These are phyloP conservation scores for Arthroderma sp. DNA, from an alignment of 2,329 filamentous ascomycete genomes.

Conservation along the genomic window DNA sequence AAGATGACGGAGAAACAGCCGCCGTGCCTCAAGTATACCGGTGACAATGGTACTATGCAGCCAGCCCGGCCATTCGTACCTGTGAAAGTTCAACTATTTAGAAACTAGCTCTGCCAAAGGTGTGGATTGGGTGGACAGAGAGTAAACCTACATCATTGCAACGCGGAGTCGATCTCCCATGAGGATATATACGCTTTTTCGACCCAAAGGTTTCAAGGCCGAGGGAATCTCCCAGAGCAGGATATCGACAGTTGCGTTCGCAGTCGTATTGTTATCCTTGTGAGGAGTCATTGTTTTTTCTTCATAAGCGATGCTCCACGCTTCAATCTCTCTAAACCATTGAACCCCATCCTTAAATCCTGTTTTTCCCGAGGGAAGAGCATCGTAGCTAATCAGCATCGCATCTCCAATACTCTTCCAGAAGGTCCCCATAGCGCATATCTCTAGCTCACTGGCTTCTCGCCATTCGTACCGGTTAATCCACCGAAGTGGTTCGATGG, in stretches of 20 bases:
- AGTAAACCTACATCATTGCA: conserved; percentile 47
- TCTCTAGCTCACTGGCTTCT: conserved; percentile 50
- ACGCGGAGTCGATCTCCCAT: conserved; percentile 52
- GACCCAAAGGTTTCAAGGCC: conserved; percentile 33
- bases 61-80: conserved; percentile 28
- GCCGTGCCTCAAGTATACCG: conserved; percentile 38
- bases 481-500: conserved; percentile 52
- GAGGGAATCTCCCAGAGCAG: conserved; percentile 44
- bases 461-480: conserved; percentile 59
- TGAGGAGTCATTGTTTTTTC: conserved; percentile 43
- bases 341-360: conserved; percentile 39
- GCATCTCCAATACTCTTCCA: conserved; percentile 61
- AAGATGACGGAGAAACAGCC: conserved; percentile 45
- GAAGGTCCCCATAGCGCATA: conserved; percentile 52
- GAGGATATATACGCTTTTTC: conserved; percentile 43
- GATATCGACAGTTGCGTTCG: conserved; percentile 47
- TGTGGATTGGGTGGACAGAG: not conserved
- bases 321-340: conserved; percentile 39
- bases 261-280: conserved; percentile 38
- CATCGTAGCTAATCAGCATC: conserved; percentile 47
- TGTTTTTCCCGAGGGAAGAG: conserved; percentile 28
- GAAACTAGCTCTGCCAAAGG: not conserved
- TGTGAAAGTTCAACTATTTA: conserved; percentile 13
- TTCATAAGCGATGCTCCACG: conserved; percentile 48
- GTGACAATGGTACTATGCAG: conserved; percentile 30